Percentiles rank a stretch among this genome's conserved stretches.
These are phyloP conservation scores for Exophiala dermatitidis DNA, from an alignment of 2,329 filamentous ascomycete genomes.

Conservation along the genomic window DNA sequence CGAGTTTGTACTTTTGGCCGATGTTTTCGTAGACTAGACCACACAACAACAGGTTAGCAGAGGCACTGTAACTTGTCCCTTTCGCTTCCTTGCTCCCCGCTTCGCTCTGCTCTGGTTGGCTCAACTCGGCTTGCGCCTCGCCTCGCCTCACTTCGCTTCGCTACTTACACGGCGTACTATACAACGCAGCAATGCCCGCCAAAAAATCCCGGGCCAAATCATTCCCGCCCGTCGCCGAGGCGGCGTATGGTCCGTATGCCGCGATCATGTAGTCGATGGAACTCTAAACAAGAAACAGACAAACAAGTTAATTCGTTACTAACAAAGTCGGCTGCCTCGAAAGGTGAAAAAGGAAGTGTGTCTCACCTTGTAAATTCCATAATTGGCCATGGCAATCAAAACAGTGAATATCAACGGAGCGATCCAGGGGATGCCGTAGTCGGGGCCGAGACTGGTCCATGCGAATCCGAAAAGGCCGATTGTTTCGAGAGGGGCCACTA, in stretches of 20 bases:
- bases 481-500: constrained; percentile 50
- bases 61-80: not conserved
- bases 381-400: constrained; percentile 57
- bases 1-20: constrained; percentile 33
- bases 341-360: constrained; percentile 9
- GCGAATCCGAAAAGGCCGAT: constrained; percentile 57
- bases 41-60: not conserved
- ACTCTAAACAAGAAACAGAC: constrained; percentile 35
- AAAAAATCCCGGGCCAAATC: constrained; percentile 58
- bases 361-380: constrained; percentile 29
- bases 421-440: constrained; percentile 50
- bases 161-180: constrained; percentile 45
- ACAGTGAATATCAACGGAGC: constrained; percentile 53
- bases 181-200: constrained; percentile 55
- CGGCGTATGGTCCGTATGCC: constrained; percentile 57
- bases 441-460: constrained; percentile 51
- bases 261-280: constrained; percentile 63
- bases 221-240: constrained; percentile 59
- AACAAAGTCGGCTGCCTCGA: constrained; percentile 44
- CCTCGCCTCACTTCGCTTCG: no score
- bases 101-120: no score
- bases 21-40: constrained; percentile 43
- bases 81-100: no score
- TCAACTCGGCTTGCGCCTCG: no score
- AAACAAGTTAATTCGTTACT: not conserved